Base-by-base conservation (phyloP, 139 green algal genomes). In the Ettlia oleoabundans region DNA sequence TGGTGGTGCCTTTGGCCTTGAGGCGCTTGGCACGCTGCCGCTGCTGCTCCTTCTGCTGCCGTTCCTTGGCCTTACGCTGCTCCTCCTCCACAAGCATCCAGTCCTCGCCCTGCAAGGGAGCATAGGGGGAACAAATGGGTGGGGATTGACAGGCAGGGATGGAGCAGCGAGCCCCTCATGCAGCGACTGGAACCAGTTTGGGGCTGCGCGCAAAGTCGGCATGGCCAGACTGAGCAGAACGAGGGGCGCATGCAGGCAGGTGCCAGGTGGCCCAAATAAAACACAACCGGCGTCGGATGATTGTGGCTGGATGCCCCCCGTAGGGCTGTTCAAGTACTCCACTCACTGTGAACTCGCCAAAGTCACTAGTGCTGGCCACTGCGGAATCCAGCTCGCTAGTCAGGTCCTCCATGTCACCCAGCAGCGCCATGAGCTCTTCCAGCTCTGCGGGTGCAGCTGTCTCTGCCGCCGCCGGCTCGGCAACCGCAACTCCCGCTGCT, bases 1-100 rank as follows among this genome's bases (percentile, higher is more conserved):
- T 35, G 22, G 71, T 78, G 21, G 71, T 78, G 71, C 51, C 72
- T 5, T 62, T 63, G 7, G 72, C 72, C 35, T 79, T 79, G 51
- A 68, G 47, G 6, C 72, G 72, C 47, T 33, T 30, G 24, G 47
- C 19, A 8, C 72, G 72, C 72, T 47, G 51, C 22, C 26, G 35
- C 30, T 30, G 51, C 72, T 66, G 51, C 22, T 51, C 33, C 33
- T 47, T 19, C 8, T n/a, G 47, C 72, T 51, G 72, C 72, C 33
- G 32, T 7, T 79, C 72, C 0, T 43, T 51, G 22, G 66, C 51
- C 72, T 79, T 79, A 51, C 72, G 72, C 24, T 18, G 30, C 51
- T 79, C 33, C 51, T 79, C 72, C 24, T 66, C 72, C 35, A 79
- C 35, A 30, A 51, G 72, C 52, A 30, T 19, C 0, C 26, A 18